Evolutionary conservation across 768 basidiomycete genomes (phyloP), one percentile per base, ranked within the genome.

Genomic region (Leucocoprinus sp.): DNA sequence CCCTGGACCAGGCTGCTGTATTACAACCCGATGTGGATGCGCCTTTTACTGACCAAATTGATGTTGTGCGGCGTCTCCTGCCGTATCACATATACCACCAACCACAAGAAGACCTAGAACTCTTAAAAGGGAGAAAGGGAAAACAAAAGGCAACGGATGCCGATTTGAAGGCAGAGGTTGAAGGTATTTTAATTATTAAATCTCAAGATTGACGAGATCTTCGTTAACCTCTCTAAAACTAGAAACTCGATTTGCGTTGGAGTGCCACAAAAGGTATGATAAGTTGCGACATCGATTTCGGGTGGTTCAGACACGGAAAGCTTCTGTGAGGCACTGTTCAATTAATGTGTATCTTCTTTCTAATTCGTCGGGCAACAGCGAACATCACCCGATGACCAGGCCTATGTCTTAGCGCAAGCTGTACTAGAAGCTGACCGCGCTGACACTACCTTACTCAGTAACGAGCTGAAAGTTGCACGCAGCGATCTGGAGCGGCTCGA

Each of bases 81-180:
- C 86, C 88, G 0, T 90, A 86, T 54, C 88, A 91, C 55, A 62
- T 90, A 40, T 87, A 82, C 52, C 83, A 83, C 51, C 82, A 86
- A 49, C 86, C 86, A 0, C 63, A 62, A 46, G 80, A 82, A 36
- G 88, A 91, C 52, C 52, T 86, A 52, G 60, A 64, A 26, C 18
- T 44, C 8, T 18, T 65, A 41, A 50, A 55, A 22, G 57, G 68
- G 24, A 52, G 58, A 39, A 85, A 85, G 58, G 80, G 81, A 9
- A 87, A 87, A 57, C 71, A 68, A 47, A 85, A 75, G 54, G 82
- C 75, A 2, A 67, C 60, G 14, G 59, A 60, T 23, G 52, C 62
- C 21, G 71, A 75, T 40, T 56, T 72, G 12, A 60, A 60, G 45
- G 65, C 70, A 35, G 82, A 71, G 64, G 75, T 68, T 62, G 64